A percentile compares a stretch with the other conserved stretches of the same genome.
These are phyloP conservation scores for Saussurea involucrata DNA, from an alignment of 129 eudicot genomes.

Conservation along the genomic window DNA sequence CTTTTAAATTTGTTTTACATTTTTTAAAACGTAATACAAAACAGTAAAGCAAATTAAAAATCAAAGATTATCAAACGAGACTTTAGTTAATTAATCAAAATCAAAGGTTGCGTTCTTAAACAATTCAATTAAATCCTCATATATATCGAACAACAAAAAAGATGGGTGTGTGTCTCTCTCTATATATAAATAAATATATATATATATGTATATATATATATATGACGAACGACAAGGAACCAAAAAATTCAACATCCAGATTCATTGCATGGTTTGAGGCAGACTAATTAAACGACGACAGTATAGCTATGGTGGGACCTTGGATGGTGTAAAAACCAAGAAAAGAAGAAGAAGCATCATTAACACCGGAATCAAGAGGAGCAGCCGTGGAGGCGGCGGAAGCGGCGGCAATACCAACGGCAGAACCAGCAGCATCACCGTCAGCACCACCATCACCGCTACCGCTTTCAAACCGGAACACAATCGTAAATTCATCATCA, in stretches of 20 bases:
- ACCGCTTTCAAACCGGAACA: conserved; percentile 17
- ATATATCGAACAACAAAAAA: neutral
- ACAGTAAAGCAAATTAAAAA: no score
- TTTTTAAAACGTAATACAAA: neutral
- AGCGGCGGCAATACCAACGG: conserved; percentile 54
- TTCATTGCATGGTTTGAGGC: conserved; percentile 26
- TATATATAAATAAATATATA: neutral
- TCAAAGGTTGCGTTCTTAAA: neutral
- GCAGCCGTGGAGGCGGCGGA: conserved; percentile 52
- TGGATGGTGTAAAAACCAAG: conserved; percentile 46
- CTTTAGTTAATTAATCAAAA: neutral
- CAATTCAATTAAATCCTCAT: neutral
- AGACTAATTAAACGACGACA: neutral
- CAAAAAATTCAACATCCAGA: conserved; percentile 22
- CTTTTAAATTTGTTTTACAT: neutral
- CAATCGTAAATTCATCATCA: neutral
- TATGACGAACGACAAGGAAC: conserved; percentile 5
- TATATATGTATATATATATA: conserved; percentile 1
- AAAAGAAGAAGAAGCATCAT: conserved; percentile 45
- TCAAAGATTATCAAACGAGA: neutral
- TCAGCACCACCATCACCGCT: conserved; percentile 26
- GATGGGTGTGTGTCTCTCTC: neutral
- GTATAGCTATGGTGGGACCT: conserved; percentile 25
- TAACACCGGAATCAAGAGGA: conserved; percentile 47
- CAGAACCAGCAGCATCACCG: conserved; percentile 37